A percentile compares a stretch with the other conserved stretches of the same genome.
These are phyloP conservation scores for Eucalyptus sp. DNA, from an alignment of 345 rosid genomes.

Conservation along the genomic window DNA sequence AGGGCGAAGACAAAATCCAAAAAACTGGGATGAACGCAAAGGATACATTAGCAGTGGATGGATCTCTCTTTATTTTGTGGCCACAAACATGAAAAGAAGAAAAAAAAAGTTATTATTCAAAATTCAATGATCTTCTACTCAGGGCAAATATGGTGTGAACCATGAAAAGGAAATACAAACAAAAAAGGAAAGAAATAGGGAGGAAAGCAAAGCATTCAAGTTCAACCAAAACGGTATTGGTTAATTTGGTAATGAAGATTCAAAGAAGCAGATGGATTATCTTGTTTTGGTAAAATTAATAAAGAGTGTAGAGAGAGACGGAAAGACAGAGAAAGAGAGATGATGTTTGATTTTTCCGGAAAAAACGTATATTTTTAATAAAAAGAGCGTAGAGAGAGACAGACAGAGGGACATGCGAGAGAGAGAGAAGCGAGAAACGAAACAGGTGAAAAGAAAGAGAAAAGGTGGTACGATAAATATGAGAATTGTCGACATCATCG, in stretches of 20 bases:
- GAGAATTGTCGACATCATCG: not conserved
- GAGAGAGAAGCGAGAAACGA: not conserved
- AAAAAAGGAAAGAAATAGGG: not conserved
- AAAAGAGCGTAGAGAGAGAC: too few species aligned
- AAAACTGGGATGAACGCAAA: not conserved
- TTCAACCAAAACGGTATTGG: not conserved
- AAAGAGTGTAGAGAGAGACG: not conserved
- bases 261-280: not conserved
- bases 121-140: not conserved
- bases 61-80: not conserved
- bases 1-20: too few species aligned
- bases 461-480: too few species aligned
- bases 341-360: not conserved
- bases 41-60: not conserved
- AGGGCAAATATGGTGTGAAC: not conserved
- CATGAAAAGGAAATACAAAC: not conserved
- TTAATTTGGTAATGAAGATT: not conserved
- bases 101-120: not conserved
- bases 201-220: not conserved
- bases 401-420: not conserved
- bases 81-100: not conserved
- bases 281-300: not conserved
- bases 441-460: not conserved
- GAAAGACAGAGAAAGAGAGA: too few species aligned
- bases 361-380: too few species aligned